These are phyloP conservation scores for bread wheat (Triticum aestivum) DNA, from an alignment of 176 grass and related monocot species.

Conservation along the genomic window DNA sequence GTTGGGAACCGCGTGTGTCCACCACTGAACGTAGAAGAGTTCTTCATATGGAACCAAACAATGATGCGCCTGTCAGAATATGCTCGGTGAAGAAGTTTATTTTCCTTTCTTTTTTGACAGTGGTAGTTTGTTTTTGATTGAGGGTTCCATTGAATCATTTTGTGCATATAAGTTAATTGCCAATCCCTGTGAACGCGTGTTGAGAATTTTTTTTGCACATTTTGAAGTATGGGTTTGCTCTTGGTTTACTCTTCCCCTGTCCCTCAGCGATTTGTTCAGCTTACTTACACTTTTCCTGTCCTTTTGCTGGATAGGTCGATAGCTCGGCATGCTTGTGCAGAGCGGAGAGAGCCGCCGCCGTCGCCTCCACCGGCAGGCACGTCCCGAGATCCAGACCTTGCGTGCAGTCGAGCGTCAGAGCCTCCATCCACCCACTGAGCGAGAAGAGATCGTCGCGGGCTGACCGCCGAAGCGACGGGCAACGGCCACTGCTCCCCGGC, in stretches of 20 bases:
- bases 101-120: neutral
- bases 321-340: slow-evolving; percentile 67
- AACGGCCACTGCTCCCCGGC: slow-evolving; percentile 56
- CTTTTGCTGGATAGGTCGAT: slow-evolving; percentile 54
- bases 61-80: neutral
- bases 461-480: slow-evolving; percentile 24
- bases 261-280: neutral
- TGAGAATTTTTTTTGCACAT: neutral
- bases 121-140: neutral
- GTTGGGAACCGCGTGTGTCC: neutral
- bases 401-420: slow-evolving; percentile 49
- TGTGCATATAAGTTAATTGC: neutral
- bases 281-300: neutral
- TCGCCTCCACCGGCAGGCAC: slow-evolving; percentile 31
- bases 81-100: neutral
- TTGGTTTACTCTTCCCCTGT: neutral
- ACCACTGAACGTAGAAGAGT: neutral
- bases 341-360: slow-evolving; percentile 44
- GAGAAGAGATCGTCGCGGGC: slow-evolving; percentile 23
- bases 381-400: slow-evolving; percentile 44
- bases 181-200: neutral
- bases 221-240: neutral
- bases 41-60: neutral
- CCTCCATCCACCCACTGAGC: slow-evolving; percentile 72
- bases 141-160: no score